Evolutionary conservation across 768 basidiomycete species (phyloP).

Genomic region (Pleurotus ostreatus): DNA sequence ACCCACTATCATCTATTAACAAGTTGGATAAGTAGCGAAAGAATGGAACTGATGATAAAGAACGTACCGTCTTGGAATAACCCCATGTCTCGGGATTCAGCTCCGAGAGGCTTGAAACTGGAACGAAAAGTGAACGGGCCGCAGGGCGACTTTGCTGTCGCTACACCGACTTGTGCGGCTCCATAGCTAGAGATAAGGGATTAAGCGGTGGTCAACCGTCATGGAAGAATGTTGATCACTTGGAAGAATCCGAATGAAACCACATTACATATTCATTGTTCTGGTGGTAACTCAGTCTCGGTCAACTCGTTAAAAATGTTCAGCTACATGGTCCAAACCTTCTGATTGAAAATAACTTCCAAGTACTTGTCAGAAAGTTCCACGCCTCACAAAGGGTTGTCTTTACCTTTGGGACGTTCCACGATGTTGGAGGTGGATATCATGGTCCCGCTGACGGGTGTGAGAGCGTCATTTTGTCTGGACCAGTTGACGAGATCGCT

Average conservation of each 20-base stretch:
- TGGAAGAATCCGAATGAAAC: conserved; percentile 63
- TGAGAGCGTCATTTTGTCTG: conserved; percentile 55
- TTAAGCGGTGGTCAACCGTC: background rate
- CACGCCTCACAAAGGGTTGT: background rate
- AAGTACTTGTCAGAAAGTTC: background rate
- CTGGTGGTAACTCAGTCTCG: conserved; percentile 21
- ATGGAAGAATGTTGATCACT: conserved; percentile 27
- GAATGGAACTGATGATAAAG: background rate
- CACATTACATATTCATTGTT: conserved; percentile 66
- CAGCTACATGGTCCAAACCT: conserved; percentile 22
- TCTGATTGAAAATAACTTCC: conserved; percentile 50
- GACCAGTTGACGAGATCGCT: conserved; percentile 51
- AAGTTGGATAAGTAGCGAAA: background rate
- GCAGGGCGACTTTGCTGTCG: conserved; percentile 53
- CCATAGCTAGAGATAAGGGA: conserved; percentile 41
- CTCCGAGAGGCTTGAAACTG: conserved; percentile 54
- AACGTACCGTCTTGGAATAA: conserved; percentile 51
- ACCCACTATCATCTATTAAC: conserved; percentile 34
- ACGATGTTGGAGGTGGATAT: conserved; percentile 57
- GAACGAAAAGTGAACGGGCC: conserved; percentile 55
- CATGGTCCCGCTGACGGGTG: conserved; percentile 47
- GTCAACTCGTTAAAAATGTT: background rate
- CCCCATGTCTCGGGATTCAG: conserved; percentile 57
- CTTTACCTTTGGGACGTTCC: conserved; percentile 56
- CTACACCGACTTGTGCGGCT: conserved; percentile 60